Conservation (phyloP, 768 basidiomycete species). For the Kwoniella newhampshirensis region DNA sequence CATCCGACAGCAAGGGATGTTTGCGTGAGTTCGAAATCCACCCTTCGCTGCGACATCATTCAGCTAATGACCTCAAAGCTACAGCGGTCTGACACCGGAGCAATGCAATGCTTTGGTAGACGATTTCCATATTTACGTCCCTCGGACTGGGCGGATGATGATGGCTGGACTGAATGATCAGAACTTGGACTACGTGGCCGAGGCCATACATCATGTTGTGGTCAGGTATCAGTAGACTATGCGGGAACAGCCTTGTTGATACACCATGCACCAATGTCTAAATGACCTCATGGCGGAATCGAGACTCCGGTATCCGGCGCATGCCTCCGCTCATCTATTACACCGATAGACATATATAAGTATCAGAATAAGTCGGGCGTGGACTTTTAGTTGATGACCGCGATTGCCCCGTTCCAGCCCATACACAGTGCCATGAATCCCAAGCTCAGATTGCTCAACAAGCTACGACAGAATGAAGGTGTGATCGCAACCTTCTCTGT, state of each 20-base stretch:
- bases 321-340: no score
- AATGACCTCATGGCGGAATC: no score
- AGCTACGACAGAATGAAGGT: constrained; percentile 21
- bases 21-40: constrained; percentile 75
- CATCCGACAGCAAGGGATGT: constrained; percentile 92
- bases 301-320: no score
- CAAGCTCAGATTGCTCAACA: constrained; percentile 35
- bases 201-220: constrained; percentile 10
- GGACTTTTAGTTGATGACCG: no score
- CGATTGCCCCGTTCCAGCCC: no score
- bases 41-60: constrained; percentile 35
- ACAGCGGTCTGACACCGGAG: constrained; percentile 15
- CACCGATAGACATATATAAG: no score
- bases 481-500: constrained; percentile 42
- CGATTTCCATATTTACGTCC: neutral
- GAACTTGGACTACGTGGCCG: constrained; percentile 12
- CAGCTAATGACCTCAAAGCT: constrained; percentile 10
- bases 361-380: no score
- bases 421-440: constrained; percentile 30
- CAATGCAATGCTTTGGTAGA: neutral
- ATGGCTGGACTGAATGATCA: constrained; percentile 9
- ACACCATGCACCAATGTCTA: no score
- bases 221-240: no score
- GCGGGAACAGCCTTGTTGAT: no score
- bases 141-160: neutral